A percentile compares a stretch with the other conserved stretches of the same genome.
phyloP scores from a whole-genome alignment of 495 filamentous ascomycete species.

The Trichoderma reesei region DNA sequence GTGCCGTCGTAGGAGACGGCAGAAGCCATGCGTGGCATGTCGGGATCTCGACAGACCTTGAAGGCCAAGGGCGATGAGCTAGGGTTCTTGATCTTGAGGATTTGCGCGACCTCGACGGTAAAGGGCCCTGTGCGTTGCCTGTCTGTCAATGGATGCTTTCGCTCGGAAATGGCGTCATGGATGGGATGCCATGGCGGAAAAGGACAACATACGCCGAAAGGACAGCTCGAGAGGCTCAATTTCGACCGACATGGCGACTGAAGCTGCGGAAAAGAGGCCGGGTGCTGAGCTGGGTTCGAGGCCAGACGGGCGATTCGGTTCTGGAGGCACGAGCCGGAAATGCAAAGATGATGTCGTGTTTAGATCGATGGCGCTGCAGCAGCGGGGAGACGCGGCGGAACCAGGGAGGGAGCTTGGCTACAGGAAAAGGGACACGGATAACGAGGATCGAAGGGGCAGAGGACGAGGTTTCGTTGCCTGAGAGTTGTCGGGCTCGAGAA shows the following conservation, averaged over 20 bases:
- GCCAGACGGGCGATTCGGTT: background rate
- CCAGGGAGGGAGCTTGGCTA: background rate
- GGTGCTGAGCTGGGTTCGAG: background rate
- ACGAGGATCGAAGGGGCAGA: background rate
- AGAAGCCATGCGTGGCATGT: background rate
- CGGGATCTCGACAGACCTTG: conserved; percentile 55
- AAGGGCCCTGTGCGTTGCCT: conserved; percentile 62
- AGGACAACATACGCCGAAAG: conserved; percentile 67
- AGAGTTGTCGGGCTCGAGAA: too few species aligned
- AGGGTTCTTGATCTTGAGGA: conserved; percentile 70
- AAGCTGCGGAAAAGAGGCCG: background rate
- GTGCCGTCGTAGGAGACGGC: background rate
- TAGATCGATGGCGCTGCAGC: background rate
- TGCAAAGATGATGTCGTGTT: background rate
- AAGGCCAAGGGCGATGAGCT: conserved; percentile 78
- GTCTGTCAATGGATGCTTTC: conserved; percentile 16
- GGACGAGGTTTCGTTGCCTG: background rate
- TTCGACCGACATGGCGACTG: conserved; percentile 74
- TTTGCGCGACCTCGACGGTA: conserved; percentile 78
- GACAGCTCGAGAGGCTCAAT: conserved; percentile 84
- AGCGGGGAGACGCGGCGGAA: conserved; percentile 6
- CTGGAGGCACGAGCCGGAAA: background rate
- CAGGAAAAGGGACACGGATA: background rate
- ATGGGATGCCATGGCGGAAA: background rate
- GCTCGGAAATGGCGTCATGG: conserved; percentile 3